These are phyloP conservation scores for Cladosporium austrohemisphaericum DNA, from an alignment of 2,329 filamentous ascomycete genomes.

Conservation along the genomic window DNA sequence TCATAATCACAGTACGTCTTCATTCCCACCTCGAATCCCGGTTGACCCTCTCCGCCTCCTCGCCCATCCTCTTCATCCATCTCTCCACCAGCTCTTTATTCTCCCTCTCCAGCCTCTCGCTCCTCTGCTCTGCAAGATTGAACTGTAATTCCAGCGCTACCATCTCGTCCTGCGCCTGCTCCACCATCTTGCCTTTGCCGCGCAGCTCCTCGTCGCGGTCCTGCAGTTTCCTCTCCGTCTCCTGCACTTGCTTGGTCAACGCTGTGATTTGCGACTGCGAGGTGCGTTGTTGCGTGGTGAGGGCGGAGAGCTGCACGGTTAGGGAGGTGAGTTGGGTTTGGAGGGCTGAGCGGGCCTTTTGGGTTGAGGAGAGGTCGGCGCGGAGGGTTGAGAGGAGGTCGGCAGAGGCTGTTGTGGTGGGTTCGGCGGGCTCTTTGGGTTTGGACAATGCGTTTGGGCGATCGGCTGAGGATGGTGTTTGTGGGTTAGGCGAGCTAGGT, in stretches of 20 bases:
- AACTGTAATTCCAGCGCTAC: constrained; percentile 82
- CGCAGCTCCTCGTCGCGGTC: constrained; percentile 83
- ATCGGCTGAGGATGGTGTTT: constrained; percentile 12
- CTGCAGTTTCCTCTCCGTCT: constrained; percentile 63
- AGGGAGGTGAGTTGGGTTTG: constrained; percentile 61
- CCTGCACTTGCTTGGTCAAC: constrained; percentile 60
- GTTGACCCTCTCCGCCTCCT: constrained; percentile 88
- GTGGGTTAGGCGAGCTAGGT: constrained; percentile 25
- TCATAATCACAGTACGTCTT: background rate
- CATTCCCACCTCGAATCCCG: constrained; percentile 34
- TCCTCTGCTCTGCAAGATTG: constrained; percentile 75
- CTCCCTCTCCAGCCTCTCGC: constrained; percentile 69
- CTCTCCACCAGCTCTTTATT: constrained; percentile 86
- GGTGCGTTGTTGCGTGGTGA: constrained; percentile 58
- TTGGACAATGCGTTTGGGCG: constrained; percentile 10
- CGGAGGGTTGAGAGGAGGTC: constrained; percentile 42
- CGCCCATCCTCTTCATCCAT: constrained; percentile 84
- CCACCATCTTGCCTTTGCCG: constrained; percentile 77
- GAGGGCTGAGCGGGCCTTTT: constrained; percentile 68
- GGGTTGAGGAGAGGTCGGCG: constrained; percentile 70
- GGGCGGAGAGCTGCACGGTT: constrained; percentile 60
- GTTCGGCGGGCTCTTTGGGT: background rate
- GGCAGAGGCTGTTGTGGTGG: background rate
- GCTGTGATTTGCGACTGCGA: constrained; percentile 60
- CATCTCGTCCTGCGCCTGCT: constrained; percentile 90